phyloP scores from a whole-genome alignment of 257 asterid species.

The Solanum chiquidenum region DNA sequence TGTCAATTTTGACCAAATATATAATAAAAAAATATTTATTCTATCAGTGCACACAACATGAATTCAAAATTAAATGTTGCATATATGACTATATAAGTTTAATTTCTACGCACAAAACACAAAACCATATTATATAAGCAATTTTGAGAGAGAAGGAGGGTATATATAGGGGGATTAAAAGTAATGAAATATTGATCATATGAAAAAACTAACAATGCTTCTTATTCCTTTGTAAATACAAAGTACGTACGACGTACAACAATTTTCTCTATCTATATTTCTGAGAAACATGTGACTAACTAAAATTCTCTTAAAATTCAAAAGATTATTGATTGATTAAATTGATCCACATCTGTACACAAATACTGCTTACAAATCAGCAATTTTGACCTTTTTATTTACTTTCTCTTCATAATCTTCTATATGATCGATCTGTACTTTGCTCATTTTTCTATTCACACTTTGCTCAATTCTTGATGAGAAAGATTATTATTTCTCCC shows the following conservation, averaged over 20 bases:
- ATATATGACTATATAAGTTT: too few species aligned
- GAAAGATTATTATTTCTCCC: neutral
- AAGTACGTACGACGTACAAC: neutral
- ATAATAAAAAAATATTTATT: too few species aligned
- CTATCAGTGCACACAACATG: neutral
- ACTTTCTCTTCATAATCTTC: neutral
- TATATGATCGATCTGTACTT: neutral
- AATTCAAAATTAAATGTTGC: too few species aligned
- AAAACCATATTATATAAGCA: neutral
- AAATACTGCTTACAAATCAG: conserved; percentile 1
- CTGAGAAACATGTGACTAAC: neutral
- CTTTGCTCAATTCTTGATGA: neutral
- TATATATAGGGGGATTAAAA: neutral
- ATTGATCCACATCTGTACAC: neutral
- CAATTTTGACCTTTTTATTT: neutral
- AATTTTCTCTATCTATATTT: neutral
- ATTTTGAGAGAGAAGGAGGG: neutral
- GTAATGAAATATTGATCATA: neutral
- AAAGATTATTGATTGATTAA: neutral
- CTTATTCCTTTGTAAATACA: neutral
- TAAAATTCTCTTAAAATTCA: neutral
- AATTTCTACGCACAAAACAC: neutral
- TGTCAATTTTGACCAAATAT: neutral
- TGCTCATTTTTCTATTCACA: neutral
- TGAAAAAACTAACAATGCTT: neutral